Evolutionary conservation across 805 yeast genomes (phyloP), one percentile per base, ranked within the genome.

Genomic region (Saccharomycodes ludwigii): DNA sequence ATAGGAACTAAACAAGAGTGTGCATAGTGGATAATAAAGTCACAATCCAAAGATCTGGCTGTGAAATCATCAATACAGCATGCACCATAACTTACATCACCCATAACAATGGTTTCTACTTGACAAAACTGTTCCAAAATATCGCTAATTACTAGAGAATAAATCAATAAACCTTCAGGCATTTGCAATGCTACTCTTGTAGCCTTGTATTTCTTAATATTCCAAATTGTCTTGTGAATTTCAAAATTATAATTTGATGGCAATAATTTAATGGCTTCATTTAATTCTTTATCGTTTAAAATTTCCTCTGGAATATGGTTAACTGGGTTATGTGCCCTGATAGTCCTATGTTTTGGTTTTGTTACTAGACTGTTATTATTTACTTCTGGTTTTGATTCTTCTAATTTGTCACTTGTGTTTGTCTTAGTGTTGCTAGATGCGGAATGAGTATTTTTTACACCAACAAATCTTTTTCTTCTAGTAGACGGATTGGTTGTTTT

Each of bases 71-170:
- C 98, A 28, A 91, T 85, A 58, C 98, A 91, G 52, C 98, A 91
- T 0, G 98, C 98, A 26, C 98, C 98, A 48, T 91, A 91, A 0
- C 96, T 83, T 0, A 91, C 98, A 54, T 91, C 98, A 2, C 98
- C 98, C 98, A 91, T 91, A 3, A 88, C 91, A 1, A 91, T 63
- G 0, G 86, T 81, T 48, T 86, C 95, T 32, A 79, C 84, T 3
- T 61, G 56, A 52, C 96, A 86, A 44, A 91, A 88, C 54, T 86
- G 95, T 48, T 84, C 94, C 21, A 91, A 52, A 16, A 91, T 88
- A 56, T 91, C 98, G 4, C 94, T 69, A n/a, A 91, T 72, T 23
- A 91, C 69, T 38, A 94, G 65, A 1, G 96, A 76, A 50, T 86
- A 91, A 1, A 91, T 81, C 30, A 91, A 60, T 19, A 91, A 58